Evolutionary conservation across 345 rosid species (phyloP).

Genomic region (Zanthoxylum bungeanum): DNA sequence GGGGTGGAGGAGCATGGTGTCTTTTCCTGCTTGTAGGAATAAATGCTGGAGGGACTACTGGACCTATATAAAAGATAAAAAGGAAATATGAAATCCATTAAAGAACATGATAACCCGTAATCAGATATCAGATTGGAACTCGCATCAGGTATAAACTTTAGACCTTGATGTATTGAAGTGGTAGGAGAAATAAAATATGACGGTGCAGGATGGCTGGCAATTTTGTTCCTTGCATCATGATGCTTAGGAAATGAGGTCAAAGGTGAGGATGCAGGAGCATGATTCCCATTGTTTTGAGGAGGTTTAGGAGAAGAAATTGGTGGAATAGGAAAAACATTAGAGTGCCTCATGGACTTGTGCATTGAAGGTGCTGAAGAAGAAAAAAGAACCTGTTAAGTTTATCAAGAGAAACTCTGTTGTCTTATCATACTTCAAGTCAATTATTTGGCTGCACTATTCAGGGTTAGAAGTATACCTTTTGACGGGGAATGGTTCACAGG

Average conservation of each 20-base stretch:
- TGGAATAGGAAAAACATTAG: constrained; percentile 30
- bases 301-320: constrained; percentile 22
- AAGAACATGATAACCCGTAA: not conserved
- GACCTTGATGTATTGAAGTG: constrained; percentile 43
- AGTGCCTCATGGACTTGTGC: constrained; percentile 16
- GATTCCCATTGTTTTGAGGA: constrained; percentile 19
- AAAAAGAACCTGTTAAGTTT: constrained; percentile 29
- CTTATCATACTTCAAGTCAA: not conserved
- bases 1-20: constrained; percentile 49
- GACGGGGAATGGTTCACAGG: constrained; percentile 33
- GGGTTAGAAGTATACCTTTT: constrained; percentile 33
- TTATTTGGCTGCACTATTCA: not conserved
- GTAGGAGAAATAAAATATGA: constrained; percentile 44
- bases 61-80: constrained; percentile 38
- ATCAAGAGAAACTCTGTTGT: not conserved
- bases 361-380: constrained; percentile 37
- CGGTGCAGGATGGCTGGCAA: constrained; percentile 36
- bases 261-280: constrained; percentile 42
- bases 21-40: constrained; percentile 28
- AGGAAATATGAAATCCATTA: constrained; percentile 11
- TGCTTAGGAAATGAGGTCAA: constrained; percentile 37
- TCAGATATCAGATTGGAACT: not conserved
- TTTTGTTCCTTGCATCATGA: constrained; percentile 33
- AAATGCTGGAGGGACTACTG: constrained; percentile 33
- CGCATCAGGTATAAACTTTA: not conserved